Evolutionary conservation across 108 stramenopile genomes (phyloP), one percentile per base, ranked within the genome.

Genomic region (Aurantiochytrium sp.): DNA sequence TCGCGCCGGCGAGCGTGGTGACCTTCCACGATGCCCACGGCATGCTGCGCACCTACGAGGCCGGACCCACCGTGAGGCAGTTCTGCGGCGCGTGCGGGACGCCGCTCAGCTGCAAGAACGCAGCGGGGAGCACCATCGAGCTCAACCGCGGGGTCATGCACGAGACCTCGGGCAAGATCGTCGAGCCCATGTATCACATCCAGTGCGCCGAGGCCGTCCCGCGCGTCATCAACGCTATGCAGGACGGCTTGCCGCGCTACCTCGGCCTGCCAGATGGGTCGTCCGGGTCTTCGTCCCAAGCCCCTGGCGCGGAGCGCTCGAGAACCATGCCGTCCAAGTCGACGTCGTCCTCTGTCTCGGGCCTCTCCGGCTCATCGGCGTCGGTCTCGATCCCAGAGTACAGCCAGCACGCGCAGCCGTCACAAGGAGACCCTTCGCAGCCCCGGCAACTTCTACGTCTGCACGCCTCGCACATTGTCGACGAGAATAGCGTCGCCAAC

Each of bases 61-160:
- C 21, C 6, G 73, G 73, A 37, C 39, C 39, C 21, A 2, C 45
- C 42, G 32, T 65, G 59, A 30, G 59, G 27, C 59, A 65, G 3
- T 81, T 81, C 32, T 81, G 73, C 45, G 73, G 73, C 50, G 73
- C 39, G n/a, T 81, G 73, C 73, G 73, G 73, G 42, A 81, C 42
- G 27, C 73, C 73, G 39, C n/a, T 81, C 27, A 27, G 42, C 73
- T 48, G 73, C 42, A 81, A 42, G 19, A 81, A n/a, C 73, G 39
- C 42, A 12, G 8, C 73, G 39, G 73, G 73, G 42, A 48, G 12
- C 2, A 81, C n/a, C 24, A 48, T 81, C 27, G 73, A 81, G 73
- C 42, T 81, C 27, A 81, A 81, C 45, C 42, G 39, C 6, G 73
- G 73, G 6, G 1, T 65, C 8, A 65, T 65, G 59, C 45, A 81